Evolutionary conservation across 1,139 yeast species (phyloP).

Genomic region (Suhomyces wounanorum): DNA sequence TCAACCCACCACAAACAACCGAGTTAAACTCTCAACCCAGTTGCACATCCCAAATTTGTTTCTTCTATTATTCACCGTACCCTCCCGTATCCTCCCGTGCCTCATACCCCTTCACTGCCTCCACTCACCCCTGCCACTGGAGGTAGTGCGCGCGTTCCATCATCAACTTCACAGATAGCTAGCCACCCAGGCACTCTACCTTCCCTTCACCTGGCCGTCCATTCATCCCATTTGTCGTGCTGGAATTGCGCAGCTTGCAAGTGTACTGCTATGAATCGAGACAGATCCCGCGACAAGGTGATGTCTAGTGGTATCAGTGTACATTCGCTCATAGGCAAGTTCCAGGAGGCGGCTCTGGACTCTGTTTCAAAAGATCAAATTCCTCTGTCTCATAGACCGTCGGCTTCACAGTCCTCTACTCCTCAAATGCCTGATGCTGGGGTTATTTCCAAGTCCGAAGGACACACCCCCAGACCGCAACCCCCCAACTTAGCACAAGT

Average conservation of each 20-base stretch:
- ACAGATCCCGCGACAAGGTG: constrained; percentile 7
- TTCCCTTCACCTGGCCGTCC: background rate
- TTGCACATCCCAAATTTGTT: too few species aligned
- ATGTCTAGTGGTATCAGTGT: constrained; percentile 16
- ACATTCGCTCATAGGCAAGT: constrained; percentile 20
- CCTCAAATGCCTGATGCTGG: background rate
- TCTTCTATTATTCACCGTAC: background rate
- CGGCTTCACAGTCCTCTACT: background rate
- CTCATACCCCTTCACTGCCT: background rate
- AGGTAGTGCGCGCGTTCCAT: constrained; percentile 5
- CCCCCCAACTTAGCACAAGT: background rate
- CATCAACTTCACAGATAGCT: constrained; percentile 1
- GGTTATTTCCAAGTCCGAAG: background rate
- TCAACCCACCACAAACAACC: background rate
- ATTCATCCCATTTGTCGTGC: background rate
- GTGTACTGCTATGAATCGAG: constrained; percentile 7
- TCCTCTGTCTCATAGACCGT: constrained; percentile 1
- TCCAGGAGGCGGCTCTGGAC: constrained; percentile 8
- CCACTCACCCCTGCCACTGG: constrained; percentile 3
- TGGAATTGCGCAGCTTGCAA: constrained; percentile 1
- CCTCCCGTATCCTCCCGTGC: background rate
- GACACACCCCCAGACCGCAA: constrained; percentile 5
- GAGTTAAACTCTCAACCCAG: background rate
- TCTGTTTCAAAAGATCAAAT: background rate
- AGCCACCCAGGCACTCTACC: background rate